Conservation (phyloP, 2,329 filamentous ascomycete species). For the Claviceps humidiphila region DNA sequence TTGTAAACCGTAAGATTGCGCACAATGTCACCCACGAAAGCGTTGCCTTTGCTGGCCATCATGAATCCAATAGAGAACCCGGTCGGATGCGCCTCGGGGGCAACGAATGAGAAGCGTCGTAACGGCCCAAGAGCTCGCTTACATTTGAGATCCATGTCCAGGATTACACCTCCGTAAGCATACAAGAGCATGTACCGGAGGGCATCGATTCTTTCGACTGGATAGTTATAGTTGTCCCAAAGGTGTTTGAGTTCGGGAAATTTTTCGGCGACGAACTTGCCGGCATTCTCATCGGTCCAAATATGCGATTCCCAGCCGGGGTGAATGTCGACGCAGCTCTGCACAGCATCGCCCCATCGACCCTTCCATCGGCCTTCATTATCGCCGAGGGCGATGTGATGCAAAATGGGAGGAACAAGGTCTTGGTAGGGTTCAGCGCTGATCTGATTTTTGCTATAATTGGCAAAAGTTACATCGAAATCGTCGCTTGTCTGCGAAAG, state of each 20-base stretch:
- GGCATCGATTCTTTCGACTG: constrained; percentile 57
- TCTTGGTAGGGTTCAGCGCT: constrained; percentile 16
- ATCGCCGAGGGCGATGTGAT: constrained; percentile 21
- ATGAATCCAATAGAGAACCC: constrained; percentile 29
- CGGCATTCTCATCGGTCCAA: constrained; percentile 11
- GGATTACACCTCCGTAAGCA: constrained; percentile 20
- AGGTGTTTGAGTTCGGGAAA: constrained; percentile 22
- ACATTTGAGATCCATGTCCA: constrained; percentile 21
- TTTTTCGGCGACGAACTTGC: constrained; percentile 9
- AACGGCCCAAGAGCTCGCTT: constrained; percentile 24
- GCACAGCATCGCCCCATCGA: constrained; percentile 17
- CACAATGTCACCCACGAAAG: constrained; percentile 21
- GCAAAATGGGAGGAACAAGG: constrained; percentile 20
- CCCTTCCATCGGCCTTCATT: constrained; percentile 8
- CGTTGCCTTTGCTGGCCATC: constrained; percentile 22
- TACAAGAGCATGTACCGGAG: constrained; percentile 43
- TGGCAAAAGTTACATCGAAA: constrained; percentile 22
- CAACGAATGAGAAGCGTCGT: constrained; percentile 26
- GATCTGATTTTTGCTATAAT: constrained; percentile 17
- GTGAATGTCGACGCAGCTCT: constrained; percentile 21
- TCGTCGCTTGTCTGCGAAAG: constrained; percentile 15
- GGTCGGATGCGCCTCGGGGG: constrained; percentile 25
- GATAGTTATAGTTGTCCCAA: constrained; percentile 43
- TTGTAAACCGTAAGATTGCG: constrained; percentile 21
- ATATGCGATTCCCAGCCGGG: constrained; percentile 18